A percentile compares a stretch with the other conserved stretches of the same genome.
Conservation (phyloP, 2,329 filamentous ascomycete species). For the Dactylonectria estremocensis region DNA sequence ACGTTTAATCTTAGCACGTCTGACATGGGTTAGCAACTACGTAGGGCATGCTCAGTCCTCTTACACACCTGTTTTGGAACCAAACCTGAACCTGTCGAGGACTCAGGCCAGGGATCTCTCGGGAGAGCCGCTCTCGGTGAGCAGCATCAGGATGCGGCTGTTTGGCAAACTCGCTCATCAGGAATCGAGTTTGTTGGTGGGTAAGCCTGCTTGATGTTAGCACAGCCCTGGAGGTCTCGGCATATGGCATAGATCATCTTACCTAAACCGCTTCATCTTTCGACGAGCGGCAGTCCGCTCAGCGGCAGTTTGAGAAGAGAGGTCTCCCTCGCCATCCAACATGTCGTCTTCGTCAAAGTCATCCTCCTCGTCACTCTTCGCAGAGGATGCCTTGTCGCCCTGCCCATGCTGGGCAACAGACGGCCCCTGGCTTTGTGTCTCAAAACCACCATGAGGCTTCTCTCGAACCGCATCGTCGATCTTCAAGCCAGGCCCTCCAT, state of each 20-base stretch:
- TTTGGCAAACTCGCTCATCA: conserved; percentile 97
- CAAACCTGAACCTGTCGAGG: conserved; percentile 96
- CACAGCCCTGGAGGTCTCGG: conserved; percentile 8
- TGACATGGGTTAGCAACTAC: conserved; percentile 50
- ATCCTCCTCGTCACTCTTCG: conserved; percentile 68
- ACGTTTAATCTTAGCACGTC: conserved; percentile 80
- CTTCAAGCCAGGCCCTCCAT: conserved; percentile 7
- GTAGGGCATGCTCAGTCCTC: neutral
- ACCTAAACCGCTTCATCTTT: conserved; percentile 88
- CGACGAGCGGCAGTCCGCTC: conserved; percentile 71
- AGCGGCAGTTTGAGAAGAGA: conserved; percentile 66
- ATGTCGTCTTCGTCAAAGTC: conserved; percentile 70
- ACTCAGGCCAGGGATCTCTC: conserved; percentile 92
- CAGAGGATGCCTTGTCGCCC: conserved; percentile 53
- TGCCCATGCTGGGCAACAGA: conserved; percentile 53
- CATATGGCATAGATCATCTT: conserved; percentile 41
- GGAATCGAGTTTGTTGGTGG: conserved; percentile 95
- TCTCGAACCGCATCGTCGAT: conserved; percentile 25
- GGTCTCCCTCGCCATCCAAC: conserved; percentile 59
- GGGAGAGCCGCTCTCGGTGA: conserved; percentile 87
- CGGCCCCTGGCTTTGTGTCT: conserved; percentile 33
- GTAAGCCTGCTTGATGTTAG: conserved; percentile 77
- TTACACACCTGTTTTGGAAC: conserved; percentile 93
- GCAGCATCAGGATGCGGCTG: conserved; percentile 95
- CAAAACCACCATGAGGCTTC: conserved; percentile 1